Base-by-base conservation (phyloP, 768 basidiomycete genomes). In the Phylloporus sp. region DNA sequence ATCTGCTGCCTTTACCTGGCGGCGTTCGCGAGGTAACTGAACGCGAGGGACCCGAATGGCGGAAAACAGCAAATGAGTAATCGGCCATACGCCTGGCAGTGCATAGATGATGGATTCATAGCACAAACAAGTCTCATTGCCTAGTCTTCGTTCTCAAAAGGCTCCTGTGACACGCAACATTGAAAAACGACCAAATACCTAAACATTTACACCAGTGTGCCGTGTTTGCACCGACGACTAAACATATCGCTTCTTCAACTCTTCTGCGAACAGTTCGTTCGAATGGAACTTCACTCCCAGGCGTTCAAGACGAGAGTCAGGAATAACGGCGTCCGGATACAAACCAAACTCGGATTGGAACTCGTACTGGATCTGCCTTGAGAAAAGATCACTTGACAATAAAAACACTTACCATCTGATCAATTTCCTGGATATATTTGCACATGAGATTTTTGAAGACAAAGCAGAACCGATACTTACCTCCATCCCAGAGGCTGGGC, bases 221-320 rank as follows among this genome's bases (percentile, higher is more conserved):
- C n/a, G n/a, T n/a, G n/a, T n/a, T n/a, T n/a, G n/a, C n/a, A n/a
- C n/a, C n/a, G n/a, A n/a, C n/a, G n/a, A n/a, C n/a, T n/a, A 61
- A 24, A 20, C 24, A 40, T 20, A 61, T 42, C 55, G 51, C 39
- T 48, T 49, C 52, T 61, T 60, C 29, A 58, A n/a, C 26, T 34
- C 61, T 18, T 57, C 43, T 10, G 49, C 49, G 28, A 63, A 48
- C 22, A 6, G 26, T 21, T 52, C 42, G 36, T 55, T 54, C 0
- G 61, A 56, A 29, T 59, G 49, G 43, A 65, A 59, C 29, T 55
- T 60, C 31, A 61, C 63, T 14, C 58, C 64, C 10, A 65, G 49
- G 17, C 48, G 50, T 18, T 56, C 55, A 42, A 65, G 42, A 32
- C 55, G 62, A 29, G 55, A 56, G 43, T 65, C 64, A 1, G 64